A percentile compares a stretch with the other conserved stretches of the same genome.
These are phyloP conservation scores for Aquilaria agallochum DNA, from an alignment of 441 rosid genomes.

Conservation along the genomic window DNA sequence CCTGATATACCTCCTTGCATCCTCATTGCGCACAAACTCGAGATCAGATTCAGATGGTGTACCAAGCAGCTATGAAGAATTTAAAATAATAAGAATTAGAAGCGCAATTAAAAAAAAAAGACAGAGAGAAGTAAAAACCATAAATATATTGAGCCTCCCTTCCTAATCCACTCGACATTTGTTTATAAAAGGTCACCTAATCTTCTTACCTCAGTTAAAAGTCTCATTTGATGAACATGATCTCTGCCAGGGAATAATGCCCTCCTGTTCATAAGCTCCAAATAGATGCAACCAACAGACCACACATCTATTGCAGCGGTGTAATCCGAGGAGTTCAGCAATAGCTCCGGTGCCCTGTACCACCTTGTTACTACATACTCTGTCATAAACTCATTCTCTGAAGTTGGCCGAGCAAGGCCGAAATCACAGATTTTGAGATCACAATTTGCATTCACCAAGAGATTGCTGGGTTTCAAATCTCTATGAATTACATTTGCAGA, in stretches of 20 bases:
- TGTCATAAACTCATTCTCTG: constrained; percentile 74
- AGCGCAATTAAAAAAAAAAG: neutral
- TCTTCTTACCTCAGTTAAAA: constrained; percentile 55
- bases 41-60: constrained; percentile 92
- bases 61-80: constrained; percentile 68
- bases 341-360: constrained; percentile 86
- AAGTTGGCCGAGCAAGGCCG: constrained; percentile 78
- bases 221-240: constrained; percentile 81
- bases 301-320: constrained; percentile 88
- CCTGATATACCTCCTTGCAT: constrained; percentile 72
- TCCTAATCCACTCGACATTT: constrained; percentile 5
- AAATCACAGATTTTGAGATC: constrained; percentile 94
- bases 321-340: constrained; percentile 68
- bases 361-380: constrained; percentile 98
- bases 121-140: neutral
- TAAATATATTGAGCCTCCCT: neutral
- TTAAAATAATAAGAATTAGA: neutral
- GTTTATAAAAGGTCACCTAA: neutral
- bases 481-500: constrained; percentile 94
- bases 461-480: constrained; percentile 93
- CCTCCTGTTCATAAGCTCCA: constrained; percentile 88
- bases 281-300: constrained; percentile 88
- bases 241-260: constrained; percentile 87
- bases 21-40: constrained; percentile 76
- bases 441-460: constrained; percentile 82